Percentiles rank a stretch among this genome's conserved stretches.
Conservation (phyloP, 1,284 basidiomycete genomes). For the Sporisorium iseilematis-ciliati region DNA sequence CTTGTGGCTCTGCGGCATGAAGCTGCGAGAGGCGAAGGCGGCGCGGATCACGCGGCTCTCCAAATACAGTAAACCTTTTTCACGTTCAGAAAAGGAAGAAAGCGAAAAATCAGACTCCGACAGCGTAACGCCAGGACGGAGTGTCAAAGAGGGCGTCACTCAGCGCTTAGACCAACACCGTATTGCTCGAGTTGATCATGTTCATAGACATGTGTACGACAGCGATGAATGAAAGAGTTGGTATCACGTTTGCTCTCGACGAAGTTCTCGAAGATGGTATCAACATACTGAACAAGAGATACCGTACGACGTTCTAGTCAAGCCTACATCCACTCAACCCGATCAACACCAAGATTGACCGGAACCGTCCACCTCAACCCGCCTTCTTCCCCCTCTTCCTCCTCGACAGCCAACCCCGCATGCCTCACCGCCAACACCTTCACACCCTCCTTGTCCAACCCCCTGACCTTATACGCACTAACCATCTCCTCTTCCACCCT, state of each 20-base stretch:
- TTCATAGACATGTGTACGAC: not conserved
- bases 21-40: too few relatives aligned
- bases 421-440: slow-evolving; percentile 30
- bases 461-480: slow-evolving; percentile 22
- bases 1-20: not conserved
- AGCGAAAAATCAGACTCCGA: not conserved
- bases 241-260: too few relatives aligned
- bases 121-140: not conserved
- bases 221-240: not conserved
- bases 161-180: not conserved
- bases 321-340: slow-evolving; percentile 17
- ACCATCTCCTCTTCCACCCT: not conserved
- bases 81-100: slow-evolving; percentile 16
- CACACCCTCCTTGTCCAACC: not conserved
- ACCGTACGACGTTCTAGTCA: too few relatives aligned
- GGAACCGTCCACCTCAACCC: slow-evolving; percentile 25
- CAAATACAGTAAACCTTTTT: slow-evolving; percentile 4
- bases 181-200: not conserved
- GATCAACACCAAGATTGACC: slow-evolving; percentile 27
- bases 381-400: not conserved
- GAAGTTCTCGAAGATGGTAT: not conserved
- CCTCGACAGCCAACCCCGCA: not conserved
- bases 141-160: not conserved
- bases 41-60: too few relatives aligned
- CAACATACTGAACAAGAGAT: not conserved